Base-by-base conservation (phyloP, 768 basidiomycete genomes). In the Termitomyces sp. region DNA sequence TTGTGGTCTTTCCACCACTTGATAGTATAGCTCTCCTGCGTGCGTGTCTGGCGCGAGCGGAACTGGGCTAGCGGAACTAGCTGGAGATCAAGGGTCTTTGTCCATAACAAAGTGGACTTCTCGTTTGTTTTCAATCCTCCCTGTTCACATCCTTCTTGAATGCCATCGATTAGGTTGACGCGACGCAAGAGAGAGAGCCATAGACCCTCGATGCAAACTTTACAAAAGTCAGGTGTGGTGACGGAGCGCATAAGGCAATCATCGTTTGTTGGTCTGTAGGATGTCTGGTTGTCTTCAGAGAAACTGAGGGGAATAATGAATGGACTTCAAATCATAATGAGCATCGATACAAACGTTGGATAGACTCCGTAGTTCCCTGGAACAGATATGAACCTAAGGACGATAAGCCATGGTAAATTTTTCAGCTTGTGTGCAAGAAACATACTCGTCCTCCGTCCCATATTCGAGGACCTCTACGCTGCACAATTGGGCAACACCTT, bases 231-330 rank as follows among this genome's bases (percentile, higher is more conserved):
- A 56, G 88, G 85, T 0, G 80, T 77, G 31, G 80, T 84, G 44
- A 90, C 85, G 55, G 75, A 73, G 44, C 91, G 88, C 91, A 93
- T 92, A 49, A 92, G 82, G 67, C 91, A 92, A 68, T 85, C 87
- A 60, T 89, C 85, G 62, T 91, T 89, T 2, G 90, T 92, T 4
- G 91, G 91, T n/a, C 91, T 81, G 70, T 88, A 92, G 3, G 81
- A 80, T 0, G 87, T 91, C 54, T 70, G 69, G 64, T 91, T 89
- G 41, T 74, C 69, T 36, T 85, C 76, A 0, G 86, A 88, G 67
- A 80, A 91, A 20, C 88, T 89, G 61, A 20, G 6, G n/a, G 36
- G 31, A 11, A 54, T n/a, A 48, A 8, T 18, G 1, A 22, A 33
- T 37, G 24, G 33, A 46, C 18, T 33, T 30, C 8, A 16, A 49